Conservation (phyloP, 352 stramenopile genomes). For the Aphanomyces cochlioides region DNA sequence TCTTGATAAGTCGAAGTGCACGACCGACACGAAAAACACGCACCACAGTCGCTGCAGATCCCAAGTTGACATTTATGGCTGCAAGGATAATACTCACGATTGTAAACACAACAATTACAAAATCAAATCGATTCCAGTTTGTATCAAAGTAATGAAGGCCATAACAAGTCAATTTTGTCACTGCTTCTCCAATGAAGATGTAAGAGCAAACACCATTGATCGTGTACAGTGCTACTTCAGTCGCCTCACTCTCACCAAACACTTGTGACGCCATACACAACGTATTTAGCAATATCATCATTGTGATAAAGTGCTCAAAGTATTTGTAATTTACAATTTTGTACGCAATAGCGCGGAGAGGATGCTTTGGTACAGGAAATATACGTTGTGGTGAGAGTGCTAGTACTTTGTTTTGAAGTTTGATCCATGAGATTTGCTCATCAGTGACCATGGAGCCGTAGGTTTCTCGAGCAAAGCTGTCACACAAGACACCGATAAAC, state of each 20-base stretch:
- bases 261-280: slow-evolving; percentile 76
- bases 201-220: slow-evolving; percentile 79
- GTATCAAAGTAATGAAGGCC: slow-evolving; percentile 77
- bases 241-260: slow-evolving; percentile 77
- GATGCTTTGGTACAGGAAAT: neutral
- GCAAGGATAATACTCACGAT: slow-evolving; percentile 43
- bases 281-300: slow-evolving; percentile 87
- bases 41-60: slow-evolving; percentile 57
- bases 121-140: slow-evolving; percentile 85
- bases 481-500: slow-evolving; percentile 92
- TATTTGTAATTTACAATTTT: slow-evolving; percentile 32
- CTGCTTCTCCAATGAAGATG: slow-evolving; percentile 80
- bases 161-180: slow-evolving; percentile 78
- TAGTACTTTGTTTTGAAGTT: slow-evolving; percentile 27
- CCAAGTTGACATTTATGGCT: slow-evolving; percentile 15
- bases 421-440: slow-evolving; percentile 45
- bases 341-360: slow-evolving; percentile 1
- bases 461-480: slow-evolving; percentile 83
- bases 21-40: slow-evolving; percentile 80
- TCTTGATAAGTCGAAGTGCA: slow-evolving; percentile 68
- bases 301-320: slow-evolving; percentile 76
- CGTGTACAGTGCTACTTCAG: slow-evolving; percentile 50
- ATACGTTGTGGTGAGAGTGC: slow-evolving; percentile 8
- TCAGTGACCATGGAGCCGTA: slow-evolving; percentile 47
- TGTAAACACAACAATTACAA: slow-evolving; percentile 50